phyloP scores from a whole-genome alignment of 2,329 filamentous ascomycete genomes.

The Epichloe brachyelytri region DNA sequence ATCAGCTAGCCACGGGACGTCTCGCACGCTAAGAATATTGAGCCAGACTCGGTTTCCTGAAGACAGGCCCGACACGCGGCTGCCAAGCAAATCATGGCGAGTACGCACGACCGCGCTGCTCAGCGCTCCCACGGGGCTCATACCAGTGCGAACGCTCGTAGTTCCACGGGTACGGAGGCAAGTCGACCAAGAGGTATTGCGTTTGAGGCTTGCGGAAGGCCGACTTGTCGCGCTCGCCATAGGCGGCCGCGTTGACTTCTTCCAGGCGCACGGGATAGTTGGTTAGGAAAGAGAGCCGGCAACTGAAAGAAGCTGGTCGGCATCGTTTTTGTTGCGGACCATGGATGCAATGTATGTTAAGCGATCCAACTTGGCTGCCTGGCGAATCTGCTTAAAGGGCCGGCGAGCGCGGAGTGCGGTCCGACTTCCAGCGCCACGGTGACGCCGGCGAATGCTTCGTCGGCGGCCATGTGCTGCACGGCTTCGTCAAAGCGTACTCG shows the following conservation, averaged over 20 bases:
- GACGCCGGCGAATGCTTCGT: neutral
- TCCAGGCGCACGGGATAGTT: too few relatives aligned
- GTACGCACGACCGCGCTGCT: constrained; percentile 12
- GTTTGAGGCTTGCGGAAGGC: too few relatives aligned
- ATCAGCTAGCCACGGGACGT: constrained; percentile 42
- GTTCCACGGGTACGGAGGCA: neutral
- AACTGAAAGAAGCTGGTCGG: neutral
- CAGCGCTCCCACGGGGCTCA: constrained; percentile 13
- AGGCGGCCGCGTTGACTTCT: too few relatives aligned
- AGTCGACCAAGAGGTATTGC: constrained; percentile 4
- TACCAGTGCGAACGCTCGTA: neutral
- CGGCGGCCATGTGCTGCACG: neutral
- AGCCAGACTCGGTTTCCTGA: constrained; percentile 27
- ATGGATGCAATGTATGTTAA: neutral
- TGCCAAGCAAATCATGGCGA: constrained; percentile 31
- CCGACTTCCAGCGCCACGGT: constrained; percentile 31
- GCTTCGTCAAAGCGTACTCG: neutral
- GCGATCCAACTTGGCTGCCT: neutral
- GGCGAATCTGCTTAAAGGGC: constrained; percentile 32
- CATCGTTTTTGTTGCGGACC: constrained; percentile 17
- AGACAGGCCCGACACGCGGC: constrained; percentile 8
- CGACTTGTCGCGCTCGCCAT: too few relatives aligned
- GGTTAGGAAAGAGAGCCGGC: neutral
- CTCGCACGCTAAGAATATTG: constrained; percentile 31
- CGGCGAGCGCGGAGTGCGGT: constrained; percentile 33